These are phyloP conservation scores for Mycena amicta DNA, from an alignment of 768 basidiomycete genomes.

Conservation along the genomic window DNA sequence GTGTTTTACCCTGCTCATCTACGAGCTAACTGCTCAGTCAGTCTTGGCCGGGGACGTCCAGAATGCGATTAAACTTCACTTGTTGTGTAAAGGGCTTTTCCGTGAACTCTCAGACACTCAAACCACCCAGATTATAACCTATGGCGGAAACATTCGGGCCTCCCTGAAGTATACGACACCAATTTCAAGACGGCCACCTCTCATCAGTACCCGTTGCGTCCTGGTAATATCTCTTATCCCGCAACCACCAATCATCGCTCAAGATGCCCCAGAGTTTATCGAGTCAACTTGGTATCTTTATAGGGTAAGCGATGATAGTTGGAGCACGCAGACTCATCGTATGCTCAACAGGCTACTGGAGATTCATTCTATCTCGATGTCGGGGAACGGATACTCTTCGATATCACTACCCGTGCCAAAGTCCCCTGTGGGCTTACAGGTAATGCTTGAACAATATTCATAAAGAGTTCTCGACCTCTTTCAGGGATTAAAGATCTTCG, in stretches of 20 bases:
- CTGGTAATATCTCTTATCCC: too few relatives aligned
- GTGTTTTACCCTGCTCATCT: background rate
- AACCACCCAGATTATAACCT: conserved; percentile 78
- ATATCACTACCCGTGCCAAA: conserved; percentile 72
- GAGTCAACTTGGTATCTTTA: conserved; percentile 98
- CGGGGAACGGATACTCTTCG: conserved; percentile 80
- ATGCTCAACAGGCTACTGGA: conserved; percentile 89
- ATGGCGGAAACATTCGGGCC: conserved; percentile 83
- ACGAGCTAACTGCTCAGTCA: background rate
- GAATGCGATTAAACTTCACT: conserved; percentile 89
- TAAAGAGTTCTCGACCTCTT: background rate
- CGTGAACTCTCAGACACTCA: background rate
- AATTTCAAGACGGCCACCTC: conserved; percentile 71
- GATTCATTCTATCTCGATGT: conserved; percentile 93
- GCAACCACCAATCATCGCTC: too few relatives aligned
- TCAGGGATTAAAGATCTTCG: conserved; percentile 75
- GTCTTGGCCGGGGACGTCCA: conserved; percentile 84
- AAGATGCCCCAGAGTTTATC: conserved; percentile 96
- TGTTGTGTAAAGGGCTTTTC: conserved; percentile 65
- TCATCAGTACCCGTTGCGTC: conserved; percentile 78
- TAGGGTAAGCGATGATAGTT: conserved; percentile 62
- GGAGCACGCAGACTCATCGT: too few relatives aligned
- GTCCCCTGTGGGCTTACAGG: conserved; percentile 81
- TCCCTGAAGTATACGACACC: conserved; percentile 93
- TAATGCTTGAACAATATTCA: background rate